Conservation (phyloP, 257 asterid genomes). For the Jasminum sambac region DNA sequence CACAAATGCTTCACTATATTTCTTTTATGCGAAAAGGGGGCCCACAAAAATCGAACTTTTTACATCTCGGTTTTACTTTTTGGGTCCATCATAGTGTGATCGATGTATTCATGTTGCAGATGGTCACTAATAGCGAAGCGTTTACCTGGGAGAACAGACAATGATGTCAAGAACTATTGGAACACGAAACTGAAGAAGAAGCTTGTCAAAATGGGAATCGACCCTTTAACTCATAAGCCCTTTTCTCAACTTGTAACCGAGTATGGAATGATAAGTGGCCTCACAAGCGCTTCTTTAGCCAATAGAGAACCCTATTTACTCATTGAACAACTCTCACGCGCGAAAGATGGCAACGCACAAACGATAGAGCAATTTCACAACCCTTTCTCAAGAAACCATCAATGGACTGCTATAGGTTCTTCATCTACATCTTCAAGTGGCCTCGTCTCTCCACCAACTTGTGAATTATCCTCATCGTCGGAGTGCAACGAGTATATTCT, state of each 20-base stretch:
- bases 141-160: conserved; percentile 92
- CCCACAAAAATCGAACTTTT: too few relatives aligned
- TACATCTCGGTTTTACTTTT: not conserved
- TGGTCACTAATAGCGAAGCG: conserved; percentile 87
- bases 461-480: conserved; percentile 39
- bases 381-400: conserved; percentile 20
- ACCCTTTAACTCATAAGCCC: conserved; percentile 96
- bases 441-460: conserved; percentile 39
- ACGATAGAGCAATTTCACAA: conserved; percentile 24
- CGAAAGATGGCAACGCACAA: conserved; percentile 8
- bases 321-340: conserved; percentile 16
- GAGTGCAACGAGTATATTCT: conserved; percentile 42
- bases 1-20: too few relatives aligned
- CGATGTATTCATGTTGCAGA: conserved; percentile 30
- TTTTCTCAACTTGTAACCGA: conserved; percentile 79
- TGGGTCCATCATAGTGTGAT: not conserved
- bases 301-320: conserved; percentile 20
- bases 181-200: conserved; percentile 94
- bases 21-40: too few relatives aligned
- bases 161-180: conserved; percentile 97
- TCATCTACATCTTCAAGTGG: conserved; percentile 40
- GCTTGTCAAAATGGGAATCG: conserved; percentile 81
- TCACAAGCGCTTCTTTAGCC: conserved; percentile 30
- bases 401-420: conserved; percentile 16
- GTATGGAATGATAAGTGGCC: conserved; percentile 64